Evolutionary conservation across 768 basidiomycete species (phyloP).

Genomic region (Antrodiella citrinella): DNA sequence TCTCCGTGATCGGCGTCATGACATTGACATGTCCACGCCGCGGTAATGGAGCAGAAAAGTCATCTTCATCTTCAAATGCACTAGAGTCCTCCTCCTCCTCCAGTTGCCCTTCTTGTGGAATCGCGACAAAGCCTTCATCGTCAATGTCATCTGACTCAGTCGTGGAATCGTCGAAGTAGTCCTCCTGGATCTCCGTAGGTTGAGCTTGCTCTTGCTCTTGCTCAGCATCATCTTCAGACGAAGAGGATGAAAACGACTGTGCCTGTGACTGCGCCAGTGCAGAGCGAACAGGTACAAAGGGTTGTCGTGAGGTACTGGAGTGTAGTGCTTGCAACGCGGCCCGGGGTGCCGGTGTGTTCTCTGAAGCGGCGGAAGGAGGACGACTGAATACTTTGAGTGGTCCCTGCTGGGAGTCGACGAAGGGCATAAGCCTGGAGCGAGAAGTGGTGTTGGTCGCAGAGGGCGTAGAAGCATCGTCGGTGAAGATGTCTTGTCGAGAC

Average conservation of each 20-base stretch:
- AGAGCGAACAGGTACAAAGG: neutral
- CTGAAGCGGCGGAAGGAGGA: conserved; percentile 31
- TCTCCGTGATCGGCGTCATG: conserved; percentile 97
- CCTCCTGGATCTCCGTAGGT: conserved; percentile 9
- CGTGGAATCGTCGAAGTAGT: conserved; percentile 5
- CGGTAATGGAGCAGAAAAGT: conserved; percentile 7
- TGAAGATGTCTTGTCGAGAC: conserved; percentile 49
- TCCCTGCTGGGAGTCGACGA: conserved; percentile 30
- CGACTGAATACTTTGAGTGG: conserved; percentile 64
- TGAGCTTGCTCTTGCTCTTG: conserved; percentile 9
- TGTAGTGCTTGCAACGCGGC: conserved; percentile 23
- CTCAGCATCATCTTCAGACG: conserved; percentile 23
- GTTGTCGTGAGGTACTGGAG: neutral
- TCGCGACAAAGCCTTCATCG: conserved; percentile 2
- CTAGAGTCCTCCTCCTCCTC: conserved; percentile 10
- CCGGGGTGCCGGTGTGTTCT: conserved; percentile 22
- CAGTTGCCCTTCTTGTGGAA: conserved; percentile 1
- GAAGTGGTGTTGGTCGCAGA: neutral
- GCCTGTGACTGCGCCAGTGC: conserved; percentile 12
- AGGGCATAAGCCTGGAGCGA: conserved; percentile 3
- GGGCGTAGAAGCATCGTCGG: conserved; percentile 23
- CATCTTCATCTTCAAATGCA: conserved; percentile 13
- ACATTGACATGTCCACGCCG: conserved; percentile 35
- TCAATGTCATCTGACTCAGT: conserved; percentile 3
- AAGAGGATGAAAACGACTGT: conserved; percentile 14